Conservation (phyloP, 331 rosid species). For the Erythrophleum ivorense region DNA sequence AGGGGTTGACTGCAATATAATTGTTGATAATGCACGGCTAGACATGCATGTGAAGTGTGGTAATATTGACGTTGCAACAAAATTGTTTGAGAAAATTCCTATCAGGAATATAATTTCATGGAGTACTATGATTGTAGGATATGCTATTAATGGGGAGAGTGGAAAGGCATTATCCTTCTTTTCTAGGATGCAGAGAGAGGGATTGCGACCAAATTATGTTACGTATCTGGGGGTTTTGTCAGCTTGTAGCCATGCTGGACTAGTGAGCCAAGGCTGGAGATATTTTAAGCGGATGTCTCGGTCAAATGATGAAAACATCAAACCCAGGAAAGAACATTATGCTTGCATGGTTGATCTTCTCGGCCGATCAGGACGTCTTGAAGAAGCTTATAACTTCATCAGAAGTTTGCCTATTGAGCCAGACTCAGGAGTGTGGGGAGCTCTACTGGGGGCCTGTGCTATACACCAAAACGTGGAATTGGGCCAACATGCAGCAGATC, state of each 20-base stretch:
- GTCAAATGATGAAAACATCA: conserved; percentile 34
- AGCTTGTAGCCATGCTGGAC: conserved; percentile 52
- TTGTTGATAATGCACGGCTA: conserved; percentile 51
- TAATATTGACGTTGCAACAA: conserved; percentile 35
- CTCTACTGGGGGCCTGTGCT: conserved; percentile 47
- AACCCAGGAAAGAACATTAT: conserved; percentile 48
- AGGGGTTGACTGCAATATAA: conserved; percentile 43
- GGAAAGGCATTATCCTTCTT: conserved; percentile 42
- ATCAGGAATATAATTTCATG: conserved; percentile 41
- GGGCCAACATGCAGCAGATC: conserved; percentile 45
- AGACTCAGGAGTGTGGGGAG: conserved; percentile 52
- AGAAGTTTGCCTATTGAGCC: conserved; percentile 48
- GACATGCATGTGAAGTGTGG: conserved; percentile 52
- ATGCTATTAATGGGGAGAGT: conserved; percentile 47
- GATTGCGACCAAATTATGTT: conserved; percentile 42
- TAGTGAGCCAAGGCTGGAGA: conserved; percentile 45
- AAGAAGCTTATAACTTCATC: conserved; percentile 49
- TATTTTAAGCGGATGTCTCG: conserved; percentile 39
- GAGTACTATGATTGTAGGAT: conserved; percentile 49
- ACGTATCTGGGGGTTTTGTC: conserved; percentile 46
- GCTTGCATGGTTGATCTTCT: conserved; percentile 56
- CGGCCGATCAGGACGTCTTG: conserved; percentile 49
- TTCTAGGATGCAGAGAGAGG: conserved; percentile 43
- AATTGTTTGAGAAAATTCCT: conserved; percentile 42
- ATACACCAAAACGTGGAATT: conserved; percentile 41